Percentiles rank a stretch among this genome's conserved stretches.
These are phyloP conservation scores for Rhodotorula sp. DNA, from an alignment of 1,284 basidiomycete species.

Conservation along the genomic window DNA sequence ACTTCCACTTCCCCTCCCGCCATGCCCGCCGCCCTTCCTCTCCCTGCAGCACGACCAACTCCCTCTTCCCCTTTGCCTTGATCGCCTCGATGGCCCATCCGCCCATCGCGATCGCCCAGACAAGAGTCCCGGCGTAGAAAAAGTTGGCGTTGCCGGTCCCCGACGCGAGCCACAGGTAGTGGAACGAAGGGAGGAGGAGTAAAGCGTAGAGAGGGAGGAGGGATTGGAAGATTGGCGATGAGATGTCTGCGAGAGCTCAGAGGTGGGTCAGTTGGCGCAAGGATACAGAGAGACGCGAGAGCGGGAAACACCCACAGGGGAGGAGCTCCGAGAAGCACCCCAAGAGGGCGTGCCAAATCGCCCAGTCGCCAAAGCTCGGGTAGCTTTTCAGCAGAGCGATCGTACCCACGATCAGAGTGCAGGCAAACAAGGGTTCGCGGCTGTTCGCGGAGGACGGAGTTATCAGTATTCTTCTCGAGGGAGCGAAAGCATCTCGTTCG, in stretches of 20 bases:
- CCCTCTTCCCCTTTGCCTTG: conserved; percentile 24
- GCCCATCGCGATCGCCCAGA: conserved; percentile 59
- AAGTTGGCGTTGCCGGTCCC: conserved; percentile 98
- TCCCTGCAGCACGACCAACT: conserved; percentile 7
- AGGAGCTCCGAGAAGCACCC: conserved; percentile 79
- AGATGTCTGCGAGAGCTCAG: conserved; percentile 61
- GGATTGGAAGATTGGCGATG: conserved; percentile 79
- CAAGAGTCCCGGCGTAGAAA: conserved; percentile 92
- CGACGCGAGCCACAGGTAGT: conserved; percentile 85
- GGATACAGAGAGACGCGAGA: not conserved
- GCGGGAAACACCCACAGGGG: conserved; percentile 61
- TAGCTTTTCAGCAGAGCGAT: conserved; percentile 87
- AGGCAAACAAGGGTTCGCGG: conserved; percentile 78
- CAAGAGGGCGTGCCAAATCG: conserved; percentile 77
- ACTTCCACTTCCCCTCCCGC: conserved; percentile 22
- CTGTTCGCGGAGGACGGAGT: conserved; percentile 50
- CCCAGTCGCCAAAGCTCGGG: conserved; percentile 82
- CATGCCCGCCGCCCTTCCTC: conserved; percentile 23
- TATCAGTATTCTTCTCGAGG: not conserved
- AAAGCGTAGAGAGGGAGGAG: conserved; percentile 81
- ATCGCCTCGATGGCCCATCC: conserved; percentile 30
- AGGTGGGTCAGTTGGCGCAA: not conserved
- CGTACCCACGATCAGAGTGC: conserved; percentile 73
- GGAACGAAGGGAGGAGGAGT: conserved; percentile 83
- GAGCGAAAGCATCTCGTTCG: not conserved